These are phyloP conservation scores for Penicillium polonicum DNA, from an alignment of 2,329 filamentous ascomycete genomes.

Conservation along the genomic window DNA sequence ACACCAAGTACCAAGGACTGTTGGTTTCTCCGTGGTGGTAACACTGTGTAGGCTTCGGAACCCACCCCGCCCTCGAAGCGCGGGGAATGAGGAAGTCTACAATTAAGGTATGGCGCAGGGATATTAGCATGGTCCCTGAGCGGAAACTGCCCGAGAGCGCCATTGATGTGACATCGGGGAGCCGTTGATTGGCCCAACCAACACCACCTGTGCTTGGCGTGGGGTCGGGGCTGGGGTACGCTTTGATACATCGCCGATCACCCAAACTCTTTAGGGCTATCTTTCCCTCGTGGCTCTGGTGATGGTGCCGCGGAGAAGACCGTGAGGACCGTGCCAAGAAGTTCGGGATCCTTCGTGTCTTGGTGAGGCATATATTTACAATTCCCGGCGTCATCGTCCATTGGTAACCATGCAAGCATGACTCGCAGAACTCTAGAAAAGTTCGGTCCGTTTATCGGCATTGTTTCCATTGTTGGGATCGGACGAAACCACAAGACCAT, in stretches of 20 bases:
- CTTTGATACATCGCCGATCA: background rate
- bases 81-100: background rate
- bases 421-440: background rate
- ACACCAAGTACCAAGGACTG: background rate
- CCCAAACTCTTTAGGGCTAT: background rate
- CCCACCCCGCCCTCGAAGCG: no score
- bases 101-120: background rate
- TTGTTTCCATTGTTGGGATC: background rate
- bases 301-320: background rate
- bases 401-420: background rate
- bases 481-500: background rate
- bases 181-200: background rate
- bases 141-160: no score
- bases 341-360: background rate
- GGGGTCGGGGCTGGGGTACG: background rate
- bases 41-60: background rate
- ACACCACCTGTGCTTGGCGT: background rate
- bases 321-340: background rate
- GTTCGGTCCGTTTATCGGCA: background rate
- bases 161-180: no score
- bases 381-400: background rate
- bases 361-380: background rate
- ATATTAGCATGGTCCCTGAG: no score
- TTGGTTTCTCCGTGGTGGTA: background rate
- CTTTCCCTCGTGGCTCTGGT: background rate